Conservation (phyloP, 2,329 filamentous ascomycete species). For the Blumeriella jaapii region DNA sequence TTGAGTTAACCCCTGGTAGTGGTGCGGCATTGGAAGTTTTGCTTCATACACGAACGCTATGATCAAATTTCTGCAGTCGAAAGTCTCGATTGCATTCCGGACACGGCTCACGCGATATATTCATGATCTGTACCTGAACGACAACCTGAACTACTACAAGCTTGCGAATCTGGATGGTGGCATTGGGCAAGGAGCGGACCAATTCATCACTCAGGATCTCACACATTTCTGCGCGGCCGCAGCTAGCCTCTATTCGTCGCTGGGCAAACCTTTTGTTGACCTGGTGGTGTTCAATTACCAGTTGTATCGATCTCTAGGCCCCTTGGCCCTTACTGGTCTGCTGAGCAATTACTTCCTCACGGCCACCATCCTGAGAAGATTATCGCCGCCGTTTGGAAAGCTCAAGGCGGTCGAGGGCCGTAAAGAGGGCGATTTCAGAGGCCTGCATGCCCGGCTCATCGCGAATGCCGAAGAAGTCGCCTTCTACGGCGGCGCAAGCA, state of each 20-base stretch:
- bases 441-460: slow-evolving; percentile 80
- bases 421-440: slow-evolving; percentile 90
- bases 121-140: slow-evolving; percentile 90
- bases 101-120: slow-evolving; percentile 93
- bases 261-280: slow-evolving; percentile 97
- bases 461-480: slow-evolving; percentile 97
- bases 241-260: slow-evolving; percentile 84
- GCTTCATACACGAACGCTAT: slow-evolving; percentile 97
- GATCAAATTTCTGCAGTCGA: slow-evolving; percentile 97
- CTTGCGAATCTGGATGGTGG: slow-evolving; percentile 86
- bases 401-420: slow-evolving; percentile 92
- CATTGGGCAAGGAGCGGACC: slow-evolving; percentile 82
- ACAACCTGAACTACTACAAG: slow-evolving; percentile 94
- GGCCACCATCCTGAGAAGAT: slow-evolving; percentile 72
- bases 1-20: slow-evolving; percentile 39
- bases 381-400: slow-evolving; percentile 94
- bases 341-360: slow-evolving; percentile 91
- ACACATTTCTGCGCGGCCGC: slow-evolving; percentile 91
- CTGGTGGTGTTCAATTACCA: slow-evolving; percentile 97
- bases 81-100: slow-evolving; percentile 95
- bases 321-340: slow-evolving; percentile 74
- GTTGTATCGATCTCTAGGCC: slow-evolving; percentile 81
- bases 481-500: slow-evolving; percentile 91
- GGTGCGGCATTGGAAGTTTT: slow-evolving; percentile 86
- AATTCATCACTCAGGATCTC: slow-evolving; percentile 95